Percentiles rank a stretch among this genome's conserved stretches.
These are phyloP conservation scores for Pleurotus citrinopileatus DNA, from an alignment of 768 basidiomycete genomes.

Conservation along the genomic window DNA sequence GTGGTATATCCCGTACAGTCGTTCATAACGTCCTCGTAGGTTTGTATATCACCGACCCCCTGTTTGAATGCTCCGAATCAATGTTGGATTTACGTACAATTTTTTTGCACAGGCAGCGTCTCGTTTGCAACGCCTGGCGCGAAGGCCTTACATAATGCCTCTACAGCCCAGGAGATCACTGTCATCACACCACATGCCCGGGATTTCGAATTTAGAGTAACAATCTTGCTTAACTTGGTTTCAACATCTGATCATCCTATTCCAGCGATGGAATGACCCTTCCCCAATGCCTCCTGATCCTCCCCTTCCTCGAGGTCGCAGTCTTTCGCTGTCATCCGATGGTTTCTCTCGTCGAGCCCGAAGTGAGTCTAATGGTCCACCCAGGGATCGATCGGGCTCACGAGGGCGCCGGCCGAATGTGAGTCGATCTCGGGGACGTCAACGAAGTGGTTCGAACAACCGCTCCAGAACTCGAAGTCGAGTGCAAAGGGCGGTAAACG, in stretches of 20 bases:
- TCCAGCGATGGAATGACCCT: constrained; percentile 68
- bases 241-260: constrained; percentile 10
- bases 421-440: constrained; percentile 19
- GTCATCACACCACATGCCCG: constrained; percentile 61
- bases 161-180: constrained; percentile 79
- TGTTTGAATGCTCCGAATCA: constrained; percentile 13
- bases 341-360: constrained; percentile 12
- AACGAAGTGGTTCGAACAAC: constrained; percentile 15
- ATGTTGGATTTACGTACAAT: constrained; percentile 43
- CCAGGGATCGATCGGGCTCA: neutral
- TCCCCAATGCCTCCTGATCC: constrained; percentile 59
- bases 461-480: constrained; percentile 13
- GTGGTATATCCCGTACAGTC: constrained; percentile 46
- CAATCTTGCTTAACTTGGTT: constrained; percentile 14
- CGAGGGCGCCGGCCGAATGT: neutral
- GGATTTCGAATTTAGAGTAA: constrained; percentile 53
- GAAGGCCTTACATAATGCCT: constrained; percentile 76
- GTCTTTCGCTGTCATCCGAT: constrained; percentile 1
- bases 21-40: neutral
- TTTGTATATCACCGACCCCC: constrained; percentile 9
- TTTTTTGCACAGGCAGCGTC: constrained; percentile 73
- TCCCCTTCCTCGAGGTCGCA: constrained; percentile 4
- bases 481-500: constrained; percentile 11
- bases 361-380: constrained; percentile 13
- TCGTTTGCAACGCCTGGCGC: constrained; percentile 74